Conservation (phyloP, 345 rosid genomes). For the Clausena lansium region DNA sequence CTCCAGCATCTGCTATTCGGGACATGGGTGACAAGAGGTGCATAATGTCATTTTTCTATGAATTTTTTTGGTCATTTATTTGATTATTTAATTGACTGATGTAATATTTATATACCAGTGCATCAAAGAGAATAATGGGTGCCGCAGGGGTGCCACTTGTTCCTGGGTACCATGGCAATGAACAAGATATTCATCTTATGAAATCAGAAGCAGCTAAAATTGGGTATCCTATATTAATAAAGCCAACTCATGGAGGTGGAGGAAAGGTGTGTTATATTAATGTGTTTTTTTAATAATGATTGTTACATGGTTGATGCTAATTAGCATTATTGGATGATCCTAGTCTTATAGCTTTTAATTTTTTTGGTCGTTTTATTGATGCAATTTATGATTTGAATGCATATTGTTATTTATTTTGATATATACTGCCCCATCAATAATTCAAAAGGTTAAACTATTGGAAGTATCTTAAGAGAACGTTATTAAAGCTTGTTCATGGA, state of each 20-base stretch:
- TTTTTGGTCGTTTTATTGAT: background rate
- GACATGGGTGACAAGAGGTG: constrained; percentile 99
- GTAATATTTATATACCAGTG: constrained; percentile 43
- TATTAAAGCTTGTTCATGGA: background rate
- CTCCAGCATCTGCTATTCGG: constrained; percentile 87
- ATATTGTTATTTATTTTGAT: background rate
- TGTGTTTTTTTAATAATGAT: background rate
- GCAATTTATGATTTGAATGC: background rate
- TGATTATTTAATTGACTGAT: constrained; percentile 5
- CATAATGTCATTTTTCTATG: background rate
- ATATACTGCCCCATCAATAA: background rate
- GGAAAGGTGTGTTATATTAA: constrained; percentile 61
- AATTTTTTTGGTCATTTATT: background rate
- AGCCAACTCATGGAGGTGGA: constrained; percentile 96
- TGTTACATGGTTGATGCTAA: background rate
- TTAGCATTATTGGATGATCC: background rate
- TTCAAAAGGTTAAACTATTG: background rate
- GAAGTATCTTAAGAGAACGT: background rate
- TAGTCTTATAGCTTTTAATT: background rate
- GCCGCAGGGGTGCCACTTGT: constrained; percentile 96
- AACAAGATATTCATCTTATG: constrained; percentile 82
- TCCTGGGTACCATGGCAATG: constrained; percentile 89
- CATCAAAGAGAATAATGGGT: constrained; percentile 96
- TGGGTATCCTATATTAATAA: constrained; percentile 84
- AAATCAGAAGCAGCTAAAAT: constrained; percentile 84